Evolutionary conservation across 2,329 filamentous ascomycete genomes (phyloP).

Genomic region (Elsinoe australis): DNA sequence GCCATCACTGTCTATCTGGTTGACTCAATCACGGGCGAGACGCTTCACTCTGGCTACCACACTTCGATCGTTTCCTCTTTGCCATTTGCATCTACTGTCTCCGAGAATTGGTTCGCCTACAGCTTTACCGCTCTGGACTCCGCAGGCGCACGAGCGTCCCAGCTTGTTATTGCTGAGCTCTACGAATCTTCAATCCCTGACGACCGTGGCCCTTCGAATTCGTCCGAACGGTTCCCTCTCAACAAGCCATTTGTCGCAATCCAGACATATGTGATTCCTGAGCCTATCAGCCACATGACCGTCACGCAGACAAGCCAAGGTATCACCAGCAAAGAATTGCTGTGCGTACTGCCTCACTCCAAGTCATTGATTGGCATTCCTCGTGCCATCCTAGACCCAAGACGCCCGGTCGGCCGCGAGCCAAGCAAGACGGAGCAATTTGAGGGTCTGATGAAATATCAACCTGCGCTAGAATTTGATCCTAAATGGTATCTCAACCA

Average conservation of each 20-base stretch:
- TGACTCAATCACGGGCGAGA: slow-evolving; percentile 75
- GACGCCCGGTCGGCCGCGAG: slow-evolving; percentile 77
- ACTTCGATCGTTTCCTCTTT: slow-evolving; percentile 65
- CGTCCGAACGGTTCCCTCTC: slow-evolving; percentile 35
- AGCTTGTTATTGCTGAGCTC: slow-evolving; percentile 77
- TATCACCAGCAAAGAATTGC: slow-evolving; percentile 73
- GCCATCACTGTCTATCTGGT: slow-evolving; percentile 69
- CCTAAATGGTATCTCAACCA: slow-evolving; percentile 75
- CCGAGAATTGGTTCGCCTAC: slow-evolving; percentile 95
- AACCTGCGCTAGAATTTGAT: slow-evolving; percentile 72
- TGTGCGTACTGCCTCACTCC: slow-evolving; percentile 67
- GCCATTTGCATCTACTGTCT: slow-evolving; percentile 67
- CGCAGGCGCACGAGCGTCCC: slow-evolving; percentile 67
- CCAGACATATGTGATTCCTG: slow-evolving; percentile 72
- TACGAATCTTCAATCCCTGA: slow-evolving; percentile 81
- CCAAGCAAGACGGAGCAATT: slow-evolving; percentile 70
- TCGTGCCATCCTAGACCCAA: slow-evolving; percentile 70
- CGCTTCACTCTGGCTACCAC: slow-evolving; percentile 66
- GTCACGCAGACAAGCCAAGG: slow-evolving; percentile 89
- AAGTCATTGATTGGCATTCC: slow-evolving; percentile 74
- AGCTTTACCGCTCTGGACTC: slow-evolving; percentile 56
- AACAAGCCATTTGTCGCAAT: slow-evolving; percentile 73
- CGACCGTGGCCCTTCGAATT: slow-evolving; percentile 70
- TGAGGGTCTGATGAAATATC: slow-evolving; percentile 74
- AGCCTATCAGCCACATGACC: slow-evolving; percentile 68